These are phyloP conservation scores for Chiua virens DNA, from an alignment of 768 basidiomycete genomes.

Conservation along the genomic window DNA sequence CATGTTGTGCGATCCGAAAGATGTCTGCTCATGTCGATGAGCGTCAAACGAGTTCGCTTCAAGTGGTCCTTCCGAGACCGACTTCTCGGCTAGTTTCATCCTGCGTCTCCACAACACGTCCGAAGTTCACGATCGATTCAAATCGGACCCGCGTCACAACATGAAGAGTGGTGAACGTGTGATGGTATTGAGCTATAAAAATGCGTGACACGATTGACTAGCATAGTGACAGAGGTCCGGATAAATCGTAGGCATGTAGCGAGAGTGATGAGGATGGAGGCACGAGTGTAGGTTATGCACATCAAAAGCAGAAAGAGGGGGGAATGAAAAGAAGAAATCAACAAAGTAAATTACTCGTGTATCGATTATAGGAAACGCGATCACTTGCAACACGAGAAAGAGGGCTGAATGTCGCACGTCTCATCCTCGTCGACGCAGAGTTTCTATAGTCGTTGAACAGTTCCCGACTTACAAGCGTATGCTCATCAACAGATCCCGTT, in stretches of 20 bases:
- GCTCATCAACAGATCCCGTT: not conserved
- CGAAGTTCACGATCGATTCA: too few relatives aligned
- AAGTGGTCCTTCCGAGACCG: too few relatives aligned
- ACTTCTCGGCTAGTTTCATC: too few relatives aligned
- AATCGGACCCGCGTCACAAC: too few relatives aligned
- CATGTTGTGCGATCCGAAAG: too few relatives aligned
- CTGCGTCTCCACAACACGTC: too few relatives aligned
- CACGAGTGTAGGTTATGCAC: not conserved
- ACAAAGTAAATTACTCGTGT: slow-evolving; percentile 1
- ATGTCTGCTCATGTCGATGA: too few relatives aligned
- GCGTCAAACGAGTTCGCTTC: too few relatives aligned
- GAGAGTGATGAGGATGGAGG: too few relatives aligned
- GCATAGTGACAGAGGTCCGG: not conserved
- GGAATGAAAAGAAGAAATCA: not conserved
- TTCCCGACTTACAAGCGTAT: slow-evolving; percentile 11
- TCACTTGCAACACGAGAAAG: slow-evolving; percentile 1
- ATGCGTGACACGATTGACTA: slow-evolving; percentile 5
- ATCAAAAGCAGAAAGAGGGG: not conserved
- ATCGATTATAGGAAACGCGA: slow-evolving; percentile 10
- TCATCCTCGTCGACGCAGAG: slow-evolving; percentile 2
- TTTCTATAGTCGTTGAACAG: slow-evolving; percentile 18
- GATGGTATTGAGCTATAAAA: slow-evolving; percentile 14
- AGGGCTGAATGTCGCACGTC: not conserved
- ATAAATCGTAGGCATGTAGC: not conserved
- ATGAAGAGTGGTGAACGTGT: slow-evolving; percentile 14